Base-by-base conservation (phyloP, 352 stramenopile genomes). In the Pythium inflatum region DNA sequence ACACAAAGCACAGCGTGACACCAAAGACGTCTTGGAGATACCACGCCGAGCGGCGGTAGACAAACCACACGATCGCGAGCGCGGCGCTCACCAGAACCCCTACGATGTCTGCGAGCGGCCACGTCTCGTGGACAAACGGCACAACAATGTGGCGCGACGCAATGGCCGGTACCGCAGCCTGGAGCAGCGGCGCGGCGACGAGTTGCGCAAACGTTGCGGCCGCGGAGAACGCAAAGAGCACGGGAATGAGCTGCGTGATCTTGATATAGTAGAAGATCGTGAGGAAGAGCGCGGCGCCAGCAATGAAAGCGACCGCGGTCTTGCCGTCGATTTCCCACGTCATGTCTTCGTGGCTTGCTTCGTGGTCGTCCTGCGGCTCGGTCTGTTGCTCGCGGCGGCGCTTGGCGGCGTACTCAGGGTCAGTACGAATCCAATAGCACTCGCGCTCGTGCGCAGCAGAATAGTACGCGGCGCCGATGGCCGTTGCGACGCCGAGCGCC, bases 21-120 rank as follows among this genome's bases (percentile, higher is more conserved):
- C 95, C 94, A 65, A 98, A 96, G 5, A 98, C 54, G 65, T 98
- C 90, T 76, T 98, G 94, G 2, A 98, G 66, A 6, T 90, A 70
- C 93, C 93, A 98, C 31, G 75, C 90, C 55, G 74, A 75, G 46
- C 79, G 80, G 38, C 83, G 79, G 25, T 88, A 66, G 18, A 91
- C 16, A 49, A 89, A 92, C 87, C 87, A 94, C 31, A 88, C 59
- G 11, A 43, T 16, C 3, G 76, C 81, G 55, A 91, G 68, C 9
- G 57, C 22, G 6, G 67, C 61, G 51, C 77, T 89, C 3, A 69
- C 46, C 0, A 81, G 13, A 6, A 90, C 41, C 0, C 82, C 83
- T 3, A 92, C 34, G 0, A 92, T 11, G 40, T 93, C 86, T 5
- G 80, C 76, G 24, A 91, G 53, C 0, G 70, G 72, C n/a, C 73